Percentiles rank a stretch among this genome's conserved stretches.
These are phyloP conservation scores for Claviceps humidiphila DNA, from an alignment of 2,329 filamentous ascomycete species.

Conservation along the genomic window DNA sequence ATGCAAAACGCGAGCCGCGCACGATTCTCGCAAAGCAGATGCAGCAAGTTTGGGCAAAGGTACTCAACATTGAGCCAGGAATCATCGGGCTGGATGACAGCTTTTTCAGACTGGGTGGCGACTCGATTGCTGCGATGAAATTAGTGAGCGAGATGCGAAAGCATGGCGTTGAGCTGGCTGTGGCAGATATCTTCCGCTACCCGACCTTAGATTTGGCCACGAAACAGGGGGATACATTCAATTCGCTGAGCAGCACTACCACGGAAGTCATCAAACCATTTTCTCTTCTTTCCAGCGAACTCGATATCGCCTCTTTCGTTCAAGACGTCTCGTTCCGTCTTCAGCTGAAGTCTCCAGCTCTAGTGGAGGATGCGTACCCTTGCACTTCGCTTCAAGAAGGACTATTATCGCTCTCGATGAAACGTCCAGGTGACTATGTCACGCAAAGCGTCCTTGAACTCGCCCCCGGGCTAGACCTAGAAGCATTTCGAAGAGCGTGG, in stretches of 20 bases:
- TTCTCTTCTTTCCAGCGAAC: background rate
- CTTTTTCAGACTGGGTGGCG: background rate
- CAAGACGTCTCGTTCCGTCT: background rate
- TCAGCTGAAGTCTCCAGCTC: background rate
- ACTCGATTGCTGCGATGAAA: background rate
- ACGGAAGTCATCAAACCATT: background rate
- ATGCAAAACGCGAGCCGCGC: background rate
- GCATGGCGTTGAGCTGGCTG: background rate
- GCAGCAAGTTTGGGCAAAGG: background rate
- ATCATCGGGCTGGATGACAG: too few species aligned
- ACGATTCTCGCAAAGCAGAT: background rate
- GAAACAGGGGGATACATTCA: background rate
- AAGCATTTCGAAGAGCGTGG: constrained; percentile 7
- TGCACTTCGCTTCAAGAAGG: constrained; percentile 27
- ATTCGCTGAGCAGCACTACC: background rate
- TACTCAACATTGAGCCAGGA: background rate
- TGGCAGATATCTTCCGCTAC: background rate
- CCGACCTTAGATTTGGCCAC: background rate
- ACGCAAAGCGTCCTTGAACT: constrained; percentile 9
- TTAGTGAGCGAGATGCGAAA: too few species aligned
- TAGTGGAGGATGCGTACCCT: constrained; percentile 9
- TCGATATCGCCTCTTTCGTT: background rate
- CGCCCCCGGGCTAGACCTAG: background rate
- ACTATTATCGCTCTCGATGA: constrained; percentile 21
- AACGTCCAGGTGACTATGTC: constrained; percentile 22